Evolutionary conservation across 2,329 filamentous ascomycete species (phyloP), one percentile per base, ranked within the genome.

Genomic region (Fusarium scirpi): DNA sequence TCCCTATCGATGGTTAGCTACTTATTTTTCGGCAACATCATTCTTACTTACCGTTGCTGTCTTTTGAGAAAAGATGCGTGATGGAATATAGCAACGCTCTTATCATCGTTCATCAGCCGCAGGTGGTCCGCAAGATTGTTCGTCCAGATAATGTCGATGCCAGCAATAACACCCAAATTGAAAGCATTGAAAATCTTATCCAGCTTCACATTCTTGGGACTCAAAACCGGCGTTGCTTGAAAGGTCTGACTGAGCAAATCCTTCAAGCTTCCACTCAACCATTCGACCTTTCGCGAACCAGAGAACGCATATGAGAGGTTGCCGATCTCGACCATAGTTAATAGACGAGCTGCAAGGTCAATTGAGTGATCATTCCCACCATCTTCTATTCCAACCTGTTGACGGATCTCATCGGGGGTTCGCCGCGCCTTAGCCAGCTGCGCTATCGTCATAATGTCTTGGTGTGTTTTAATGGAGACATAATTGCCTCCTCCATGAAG

Each of bases 291-390:
- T 15, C 51, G 40, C 16, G 38, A 54, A 13, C 51, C 27, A 8
- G 51, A 54, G 0, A 29, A 54, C 7, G 51, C 51, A 45, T 45
- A 54, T 0, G 51, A 20, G 18, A 54, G 51, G 1, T 54, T 54
- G 16, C 51, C 51, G 15, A 54, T 44, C 20, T 54, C 51, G 16
- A 54, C 16, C 51, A 54, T 54, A 15, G 40, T 25, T n/a, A 54
- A 13, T 1, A 45, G 29, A 12, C 51, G 51, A 25, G 51, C 38
- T 16, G 40, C 40, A 32, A 45, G 51, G 18, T 54, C 40, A 22
- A 54, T 45, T 8, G 27, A 54, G 40, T 54, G 51, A 15, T 43
- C 41, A 6, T 43, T 11, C 6, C 2, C 40, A 15, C 7, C n/a
- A 13, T 43, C 13, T 5, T 6, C n/a, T 43, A 13, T 22, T 11